Base-by-base conservation (phyloP, 2,329 filamentous ascomycete genomes). In the Fusarium sp. region DNA sequence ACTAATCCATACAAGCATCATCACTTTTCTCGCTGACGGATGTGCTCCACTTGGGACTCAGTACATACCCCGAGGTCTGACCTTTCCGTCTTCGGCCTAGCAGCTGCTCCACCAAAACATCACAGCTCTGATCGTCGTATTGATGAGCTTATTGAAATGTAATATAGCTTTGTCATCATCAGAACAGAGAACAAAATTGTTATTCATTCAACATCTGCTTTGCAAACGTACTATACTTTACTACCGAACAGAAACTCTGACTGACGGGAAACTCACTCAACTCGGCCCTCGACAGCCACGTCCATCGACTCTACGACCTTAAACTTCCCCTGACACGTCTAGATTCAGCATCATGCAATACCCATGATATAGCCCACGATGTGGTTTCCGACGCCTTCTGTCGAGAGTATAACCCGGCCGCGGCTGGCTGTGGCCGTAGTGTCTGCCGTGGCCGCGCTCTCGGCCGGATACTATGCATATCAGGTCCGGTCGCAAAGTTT, bases 391-490 rank as follows among this genome's bases (percentile, higher is more conserved):
- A 84, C 83, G 73, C 77, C 83, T 67, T 83, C 85, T 78, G 83
- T 84, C 80, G 87, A 88, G 78, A 86, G 83, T 74, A 80, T 90
- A 62, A 85, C 85, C 59, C 84, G 88, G 73, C 84, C 85, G 50
- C 84, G 87, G 64, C 75, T 90, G 61, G 84, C 88, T 61, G 83
- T 92, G 30, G 84, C 88, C 54, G 71, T 89, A 27, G 75, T 89
- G 41, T 87, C 89, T 40, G 85, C 86, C 48, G 78, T 89, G 48
- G 87, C 88, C 3, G 87, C 88, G 45, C 85, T 84, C 14, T 89
- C 87, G 52, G 81, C 87, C 59, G 85, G 86, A 61, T 92, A 89
- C 76, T 86, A 89, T 61, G 80, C 89, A 73, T 92, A 90, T 78
- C 77, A 77, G 74, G 79, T 74, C 72, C 67, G 71, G 74, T 70